Percentiles rank a stretch among this genome's conserved stretches.
These are phyloP conservation scores for Platanthera zijinensis DNA, from an alignment of 106 monocot genomes.

Conservation along the genomic window DNA sequence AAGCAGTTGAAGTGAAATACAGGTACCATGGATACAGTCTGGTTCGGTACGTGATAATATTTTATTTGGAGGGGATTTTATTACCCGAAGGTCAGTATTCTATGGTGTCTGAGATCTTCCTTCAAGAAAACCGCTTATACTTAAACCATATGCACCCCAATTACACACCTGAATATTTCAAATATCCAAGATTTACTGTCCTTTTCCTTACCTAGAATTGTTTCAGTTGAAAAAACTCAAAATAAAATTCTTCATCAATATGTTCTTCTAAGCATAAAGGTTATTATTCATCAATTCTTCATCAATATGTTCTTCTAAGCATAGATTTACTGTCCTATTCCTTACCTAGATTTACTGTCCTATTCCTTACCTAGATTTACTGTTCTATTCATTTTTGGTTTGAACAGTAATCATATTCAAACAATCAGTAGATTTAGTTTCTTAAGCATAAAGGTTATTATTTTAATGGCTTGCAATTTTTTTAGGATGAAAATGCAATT, in stretches of 20 bases:
- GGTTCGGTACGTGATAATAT: constrained; percentile 86
- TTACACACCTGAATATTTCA: neutral
- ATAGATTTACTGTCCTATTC: too few relatives aligned
- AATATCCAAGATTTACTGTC: neutral
- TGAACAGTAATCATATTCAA: too few relatives aligned
- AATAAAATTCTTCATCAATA: too few relatives aligned
- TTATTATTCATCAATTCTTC: too few relatives aligned
- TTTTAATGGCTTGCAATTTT: neutral
- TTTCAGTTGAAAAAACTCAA: too few relatives aligned
- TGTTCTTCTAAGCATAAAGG: too few relatives aligned
- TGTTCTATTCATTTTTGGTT: too few relatives aligned
- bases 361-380: too few relatives aligned
- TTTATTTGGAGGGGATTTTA: constrained; percentile 65
- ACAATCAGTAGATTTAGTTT: too few relatives aligned
- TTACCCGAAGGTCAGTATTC: constrained; percentile 47
- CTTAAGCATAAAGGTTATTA: too few relatives aligned
- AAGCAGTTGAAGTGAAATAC: neutral
- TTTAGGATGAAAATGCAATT: neutral
- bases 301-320: too few relatives aligned
- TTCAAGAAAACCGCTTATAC: neutral
- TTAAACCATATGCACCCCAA: neutral
- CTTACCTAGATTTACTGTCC: too few relatives aligned
- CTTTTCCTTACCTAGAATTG: neutral
- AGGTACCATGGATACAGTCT: constrained; percentile 94
- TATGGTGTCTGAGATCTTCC: neutral